Evolutionary conservation across 1,139 yeast species (phyloP).

Genomic region (Nadsonia commutata): DNA sequence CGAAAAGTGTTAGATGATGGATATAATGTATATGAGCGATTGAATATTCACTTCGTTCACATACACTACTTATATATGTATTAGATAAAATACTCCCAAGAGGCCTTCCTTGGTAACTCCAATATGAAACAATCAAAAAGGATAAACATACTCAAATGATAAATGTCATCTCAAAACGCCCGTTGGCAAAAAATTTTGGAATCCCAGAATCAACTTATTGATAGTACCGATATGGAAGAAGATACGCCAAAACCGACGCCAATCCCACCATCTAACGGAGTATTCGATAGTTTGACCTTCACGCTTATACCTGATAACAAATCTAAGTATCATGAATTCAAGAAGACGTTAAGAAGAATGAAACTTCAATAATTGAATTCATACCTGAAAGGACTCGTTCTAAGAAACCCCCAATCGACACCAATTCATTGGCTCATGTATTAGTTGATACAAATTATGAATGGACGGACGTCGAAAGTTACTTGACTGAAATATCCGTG

Average conservation of each 20-base stretch:
- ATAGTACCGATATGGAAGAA: background rate
- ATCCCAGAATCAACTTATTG: background rate
- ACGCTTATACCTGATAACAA: conserved; percentile 1
- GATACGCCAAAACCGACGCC: background rate
- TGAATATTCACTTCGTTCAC: too few relatives aligned
- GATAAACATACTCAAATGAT: too few relatives aligned
- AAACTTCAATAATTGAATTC: too few relatives aligned
- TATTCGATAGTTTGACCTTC: conserved; percentile 1
- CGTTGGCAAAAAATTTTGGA: background rate
- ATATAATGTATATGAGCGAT: too few relatives aligned
- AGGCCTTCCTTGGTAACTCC: too few relatives aligned
- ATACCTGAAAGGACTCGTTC: too few relatives aligned
- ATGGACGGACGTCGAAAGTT: conserved; percentile 3
- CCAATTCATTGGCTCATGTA: background rate
- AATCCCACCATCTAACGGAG: background rate
- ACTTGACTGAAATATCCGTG: conserved; percentile 11
- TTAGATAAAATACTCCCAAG: too few relatives aligned
- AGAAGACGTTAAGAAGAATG: conserved; percentile 1
- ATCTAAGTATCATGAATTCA: conserved; percentile 1
- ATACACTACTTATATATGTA: too few relatives aligned
- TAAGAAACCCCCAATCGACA: too few relatives aligned
- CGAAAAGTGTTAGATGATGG: too few relatives aligned
- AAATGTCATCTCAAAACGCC: too few relatives aligned
- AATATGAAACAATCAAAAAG: too few relatives aligned
- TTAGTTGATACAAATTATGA: conserved; percentile 1